These are phyloP conservation scores for Bocquillonia castaneifolia DNA, from an alignment of 441 rosid species.

Conservation along the genomic window DNA sequence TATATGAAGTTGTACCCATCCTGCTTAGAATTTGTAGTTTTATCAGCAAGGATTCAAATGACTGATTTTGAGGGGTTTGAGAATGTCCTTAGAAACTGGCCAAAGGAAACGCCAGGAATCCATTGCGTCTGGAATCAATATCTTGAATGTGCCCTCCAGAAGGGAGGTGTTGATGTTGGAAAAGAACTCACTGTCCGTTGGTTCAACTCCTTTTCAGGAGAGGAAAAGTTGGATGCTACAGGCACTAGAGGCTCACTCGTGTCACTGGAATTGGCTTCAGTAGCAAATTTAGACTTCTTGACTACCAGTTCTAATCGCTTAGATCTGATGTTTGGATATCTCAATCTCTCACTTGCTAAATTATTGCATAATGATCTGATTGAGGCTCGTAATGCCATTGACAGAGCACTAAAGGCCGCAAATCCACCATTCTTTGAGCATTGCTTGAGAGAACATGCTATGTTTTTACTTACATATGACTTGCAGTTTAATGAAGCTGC, in stretches of 20 bases:
- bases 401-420: constrained; percentile 54
- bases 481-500: constrained; percentile 32
- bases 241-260: constrained; percentile 22
- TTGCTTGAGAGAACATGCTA: constrained; percentile 74
- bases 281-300: constrained; percentile 29
- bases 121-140: constrained; percentile 94
- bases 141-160: constrained; percentile 57
- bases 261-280: constrained; percentile 29
- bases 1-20: constrained; percentile 53
- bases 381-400: constrained; percentile 52
- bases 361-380: constrained; percentile 48
- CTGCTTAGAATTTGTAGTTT: constrained; percentile 62
- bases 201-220: constrained; percentile 52
- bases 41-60: constrained; percentile 49
- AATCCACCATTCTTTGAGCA: constrained; percentile 38
- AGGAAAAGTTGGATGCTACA: constrained; percentile 26
- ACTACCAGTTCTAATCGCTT: constrained; percentile 28
- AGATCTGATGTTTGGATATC: constrained; percentile 68
- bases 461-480: constrained; percentile 40
- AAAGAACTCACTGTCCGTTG: constrained; percentile 61
- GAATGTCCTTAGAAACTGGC: constrained; percentile 63
- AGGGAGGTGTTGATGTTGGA: constrained; percentile 44
- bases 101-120: constrained; percentile 57
- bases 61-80: constrained; percentile 51
- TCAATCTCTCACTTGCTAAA: constrained; percentile 64